Conservation (phyloP, 2,329 filamentous ascomycete genomes). For the Aspergillus sp. region DNA sequence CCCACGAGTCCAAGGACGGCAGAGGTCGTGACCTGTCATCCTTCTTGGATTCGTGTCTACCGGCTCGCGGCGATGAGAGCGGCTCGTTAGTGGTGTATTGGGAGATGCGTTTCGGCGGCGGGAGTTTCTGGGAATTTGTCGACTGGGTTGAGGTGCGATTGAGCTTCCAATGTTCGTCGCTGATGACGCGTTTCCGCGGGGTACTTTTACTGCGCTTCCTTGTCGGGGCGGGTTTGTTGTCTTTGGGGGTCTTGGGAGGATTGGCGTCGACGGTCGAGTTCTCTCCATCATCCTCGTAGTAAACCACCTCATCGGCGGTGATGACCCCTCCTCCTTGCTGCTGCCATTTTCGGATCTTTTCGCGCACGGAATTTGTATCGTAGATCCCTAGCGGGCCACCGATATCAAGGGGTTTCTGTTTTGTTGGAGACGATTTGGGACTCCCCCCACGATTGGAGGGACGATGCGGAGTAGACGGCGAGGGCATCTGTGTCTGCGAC, state of each 20-base stretch:
- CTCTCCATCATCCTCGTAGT: conserved; percentile 55
- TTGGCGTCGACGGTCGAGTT: conserved; percentile 25
- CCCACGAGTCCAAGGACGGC: conserved; percentile 25
- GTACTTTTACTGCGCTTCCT: conserved; percentile 53
- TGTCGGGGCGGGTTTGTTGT: conserved; percentile 23
- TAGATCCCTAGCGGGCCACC: conserved; percentile 55
- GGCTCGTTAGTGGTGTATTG: conserved; percentile 36
- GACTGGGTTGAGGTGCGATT: conserved; percentile 49
- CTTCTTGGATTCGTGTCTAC: conserved; percentile 26
- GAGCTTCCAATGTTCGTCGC: conserved; percentile 79
- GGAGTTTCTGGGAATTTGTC: conserved; percentile 4
- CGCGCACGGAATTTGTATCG: conserved; percentile 66
- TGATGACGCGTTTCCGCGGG: conserved; percentile 88
- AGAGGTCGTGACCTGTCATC: conserved; percentile 22
- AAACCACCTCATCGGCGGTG: conserved; percentile 56
- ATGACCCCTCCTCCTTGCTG: conserved; percentile 69
- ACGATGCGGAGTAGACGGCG: conserved; percentile 37
- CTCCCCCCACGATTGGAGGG: conserved; percentile 51
- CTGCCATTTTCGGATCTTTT: conserved; percentile 83
- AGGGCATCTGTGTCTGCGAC: conserved; percentile 38
- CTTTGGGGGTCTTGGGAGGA: conserved; percentile 20
- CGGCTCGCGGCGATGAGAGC: conserved; percentile 23
- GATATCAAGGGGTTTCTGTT: conserved; percentile 51
- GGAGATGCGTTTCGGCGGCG: conserved; percentile 42
- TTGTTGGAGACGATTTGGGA: conserved; percentile 57